Evolutionary conservation across 2,329 filamentous ascomycete species (phyloP), one percentile per base, ranked within the genome.

Genomic region (Ceratocystis colombiana): DNA sequence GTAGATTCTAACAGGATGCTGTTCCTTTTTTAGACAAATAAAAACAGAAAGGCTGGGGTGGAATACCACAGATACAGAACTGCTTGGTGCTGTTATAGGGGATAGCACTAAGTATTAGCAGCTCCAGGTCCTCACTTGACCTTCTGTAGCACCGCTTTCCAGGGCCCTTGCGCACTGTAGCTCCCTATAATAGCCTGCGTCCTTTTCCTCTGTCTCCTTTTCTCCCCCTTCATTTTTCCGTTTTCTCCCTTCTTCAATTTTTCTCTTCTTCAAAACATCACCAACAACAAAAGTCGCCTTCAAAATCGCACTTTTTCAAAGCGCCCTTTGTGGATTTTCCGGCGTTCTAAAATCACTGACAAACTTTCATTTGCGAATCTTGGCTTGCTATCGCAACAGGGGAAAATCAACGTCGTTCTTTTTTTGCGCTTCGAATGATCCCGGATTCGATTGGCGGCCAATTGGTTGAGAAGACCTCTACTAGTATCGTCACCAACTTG

Each of bases 241-340:
- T 55, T 59, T 46, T 59, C n/a, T 57, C 50, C 41, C 37, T 28
- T 61, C 37, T 17, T 61, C 15, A 55, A 62, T 55, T 55, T 62
- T 12, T 20, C 28, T 45, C 55, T 55, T 15, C 45, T 17, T 62
- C 33, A 28, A 30, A 30, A 53, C 22, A 28, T 53, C 45, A 41
- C 41, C 46, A 33, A 20, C 50, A 64, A 63, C 25, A 44, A 17
- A 37, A 20, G 28, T 48, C 62, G 33, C 28, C 45, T 15, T 22
- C 28, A 25, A 20, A 17, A 41, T 15, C 37, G 37, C 45, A 55
- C 48, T 25, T n/a, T n/a, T 53, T n/a, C 7, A 53, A 8, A 12
- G 48, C 48, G 48, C 48, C 48, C 22, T 41, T 15, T 41, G 12
- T 5, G 37, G 37, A 41, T 25, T 25, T 53, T n/a, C 48, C 10